Percentiles rank a stretch among this genome's conserved stretches.
phyloP scores from a whole-genome alignment of 1,284 basidiomycete genomes.

The Ustilago curta region DNA sequence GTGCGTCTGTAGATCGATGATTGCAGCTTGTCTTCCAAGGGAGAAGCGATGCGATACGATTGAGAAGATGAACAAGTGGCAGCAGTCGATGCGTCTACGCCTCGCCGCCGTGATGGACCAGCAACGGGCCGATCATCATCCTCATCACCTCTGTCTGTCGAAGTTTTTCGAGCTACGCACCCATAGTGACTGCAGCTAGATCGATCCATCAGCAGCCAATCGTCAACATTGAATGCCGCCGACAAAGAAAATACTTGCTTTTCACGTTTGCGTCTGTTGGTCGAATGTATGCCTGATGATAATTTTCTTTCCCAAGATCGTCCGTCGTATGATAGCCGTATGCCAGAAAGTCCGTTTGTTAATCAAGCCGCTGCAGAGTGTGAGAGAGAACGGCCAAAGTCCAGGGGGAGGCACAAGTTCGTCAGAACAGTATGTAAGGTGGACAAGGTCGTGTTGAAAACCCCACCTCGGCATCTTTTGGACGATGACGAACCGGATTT shows the following conservation, averaged over 20 bases:
- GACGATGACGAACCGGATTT: too few relatives aligned
- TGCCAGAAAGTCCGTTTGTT: too few relatives aligned
- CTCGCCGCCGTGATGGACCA: slow-evolving; percentile 37
- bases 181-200: slow-evolving; percentile 41
- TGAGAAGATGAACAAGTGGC: background rate
- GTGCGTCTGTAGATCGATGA: slow-evolving; percentile 23
- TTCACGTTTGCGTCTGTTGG: background rate
- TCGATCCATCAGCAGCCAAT: slow-evolving; percentile 15
- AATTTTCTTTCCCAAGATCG: too few relatives aligned
- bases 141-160: background rate
- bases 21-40: background rate
- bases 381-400: too few relatives aligned
- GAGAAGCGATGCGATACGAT: slow-evolving; percentile 17
- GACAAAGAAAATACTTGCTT: background rate
- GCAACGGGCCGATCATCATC: slow-evolving; percentile 7
- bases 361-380: too few relatives aligned
- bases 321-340: too few relatives aligned
- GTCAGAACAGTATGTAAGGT: background rate
- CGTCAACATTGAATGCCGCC: background rate
- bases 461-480: background rate
- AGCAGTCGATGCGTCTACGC: background rate
- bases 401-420: background rate
- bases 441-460: background rate
- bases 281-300: too few relatives aligned
- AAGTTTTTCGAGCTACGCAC: slow-evolving; percentile 15